These are phyloP conservation scores for Scleroderma bovista DNA, from an alignment of 768 basidiomycete genomes.

Conservation along the genomic window DNA sequence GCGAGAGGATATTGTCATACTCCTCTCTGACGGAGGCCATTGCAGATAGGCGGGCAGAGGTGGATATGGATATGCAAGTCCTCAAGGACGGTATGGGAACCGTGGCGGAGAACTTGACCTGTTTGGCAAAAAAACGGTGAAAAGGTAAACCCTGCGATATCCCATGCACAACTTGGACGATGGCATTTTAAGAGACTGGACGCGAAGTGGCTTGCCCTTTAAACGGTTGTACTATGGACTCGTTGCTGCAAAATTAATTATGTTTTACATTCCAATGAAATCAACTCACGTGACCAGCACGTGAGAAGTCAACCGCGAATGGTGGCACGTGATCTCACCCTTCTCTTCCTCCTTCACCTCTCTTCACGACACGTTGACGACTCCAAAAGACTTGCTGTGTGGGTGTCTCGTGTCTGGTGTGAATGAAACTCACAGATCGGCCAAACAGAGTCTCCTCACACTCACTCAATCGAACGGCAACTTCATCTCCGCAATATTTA, in stretches of 20 bases:
- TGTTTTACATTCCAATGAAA: conserved; percentile 4
- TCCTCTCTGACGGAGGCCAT: conserved; percentile 16
- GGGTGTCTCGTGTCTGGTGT: neutral
- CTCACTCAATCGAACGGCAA: conserved; percentile 10
- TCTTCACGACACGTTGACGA: conserved; percentile 15
- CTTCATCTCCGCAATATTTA: conserved; percentile 3
- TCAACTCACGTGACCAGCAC: conserved; percentile 32
- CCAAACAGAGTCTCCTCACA: conserved; percentile 18
- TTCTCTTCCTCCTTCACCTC: conserved; percentile 1
- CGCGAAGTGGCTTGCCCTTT: too few species aligned
- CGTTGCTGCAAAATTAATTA: neutral
- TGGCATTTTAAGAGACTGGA: neutral
- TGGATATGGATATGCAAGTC: conserved; percentile 15
- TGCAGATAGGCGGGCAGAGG: conserved; percentile 14
- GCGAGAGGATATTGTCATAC: conserved; percentile 17
- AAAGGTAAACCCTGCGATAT: neutral
- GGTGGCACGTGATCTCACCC: conserved; percentile 5
- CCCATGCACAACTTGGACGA: neutral
- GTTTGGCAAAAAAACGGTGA: conserved; percentile 8
- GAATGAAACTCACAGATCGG: neutral
- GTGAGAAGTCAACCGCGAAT: conserved; percentile 27
- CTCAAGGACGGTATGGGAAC: conserved; percentile 11
- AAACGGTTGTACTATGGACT: too few species aligned
- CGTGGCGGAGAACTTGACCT: conserved; percentile 20
- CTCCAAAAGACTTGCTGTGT: conserved; percentile 11